Evolutionary conservation across 768 basidiomycete genomes (phyloP), one percentile per base, ranked within the genome.

Genomic region (Hirschioporus abietinus): DNA sequence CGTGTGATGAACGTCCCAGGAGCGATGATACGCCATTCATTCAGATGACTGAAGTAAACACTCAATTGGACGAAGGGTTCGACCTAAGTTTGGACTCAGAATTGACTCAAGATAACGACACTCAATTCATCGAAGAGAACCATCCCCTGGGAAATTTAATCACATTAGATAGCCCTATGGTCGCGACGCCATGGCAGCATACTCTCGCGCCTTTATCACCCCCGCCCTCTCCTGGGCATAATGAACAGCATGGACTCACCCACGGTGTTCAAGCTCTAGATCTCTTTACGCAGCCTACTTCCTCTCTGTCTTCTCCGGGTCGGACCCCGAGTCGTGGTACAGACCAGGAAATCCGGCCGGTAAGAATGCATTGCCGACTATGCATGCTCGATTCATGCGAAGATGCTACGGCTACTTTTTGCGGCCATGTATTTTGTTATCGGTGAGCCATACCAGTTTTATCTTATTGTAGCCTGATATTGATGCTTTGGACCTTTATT

Each of bases 81-180:
- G 42, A 52, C 20, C 42, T 52, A 52, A 52, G 42, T 15, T 15
- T 52, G 42, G 42, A 52, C 12, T 52, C 42, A 52, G 42, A 52
- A 2, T 15, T 20, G 2, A 52, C 42, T 52, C 42, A 52, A 52
- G 42, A 52, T 20, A 52, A 10, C 42, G 42, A 20, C 20, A 52
- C 42, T 52, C 42, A 52, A 52, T 52, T 52, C 42, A 52, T 52
- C 42, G 42, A 52, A 52, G 42, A 52, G 42, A 52, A 52, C 42
- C 42, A 52, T 52, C 42, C 42, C 42, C 42, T 52, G 42, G 42
- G 42, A 52, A 52, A 52, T 15, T 15, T 52, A 52, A 52, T 52
- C 42, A 5, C 42, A 12, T 52, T 52, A 20, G 42, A 52, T 20
- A 52, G 42, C 20, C 42, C 42, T 15, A 1, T 52, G 42, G 42